Evolutionary conservation across 768 basidiomycete species (phyloP), one percentile per base, ranked within the genome.

Genomic region (Rhizopogon salebrosus): DNA sequence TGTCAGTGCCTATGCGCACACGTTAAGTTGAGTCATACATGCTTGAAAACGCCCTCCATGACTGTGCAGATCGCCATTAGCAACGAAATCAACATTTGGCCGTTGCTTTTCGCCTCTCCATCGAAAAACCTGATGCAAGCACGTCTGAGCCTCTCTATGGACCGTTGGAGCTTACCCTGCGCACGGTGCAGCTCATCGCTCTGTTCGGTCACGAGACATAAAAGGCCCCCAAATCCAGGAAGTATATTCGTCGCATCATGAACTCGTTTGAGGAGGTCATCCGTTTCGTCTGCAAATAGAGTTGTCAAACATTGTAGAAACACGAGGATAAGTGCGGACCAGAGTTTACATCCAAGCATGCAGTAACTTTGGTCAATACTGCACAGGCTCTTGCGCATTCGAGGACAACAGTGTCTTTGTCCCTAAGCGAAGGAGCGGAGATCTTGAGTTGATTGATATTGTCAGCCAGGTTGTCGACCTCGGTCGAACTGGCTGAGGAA

Each of bases 101-200:
- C 48, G 20, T 43, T 27, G 20, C 57, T 54, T 22, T 51, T 45
- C 41, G 45, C 50, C 41, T 56, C 54, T 8, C 53, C 56, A 37
- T 85, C 84, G 16, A 86, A 49, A 18, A 74, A 56, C 41, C 76
- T 79, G 31, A 80, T 58, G 11, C 71, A 70, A n/a, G 71, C 67
- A 48, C 83, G 75, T 18, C 85, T 73, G 13, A 84, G 59, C 48
- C 80, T 72, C 62, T 87, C 87, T 10, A 89, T 55, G 0, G 82
- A 79, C 23, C 85, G 76, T 48, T 80, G 78, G 13, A 85, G 67
- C 63, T 87, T 89, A 20, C 71, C 74, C 18, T 68, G 68, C 29
- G 73, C 67, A 2, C 76, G 74, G 8, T 48, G 49, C 18, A 71
- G 38, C 20, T 77, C 74, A n/a, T 71, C 70, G 39, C 70, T 66